Base-by-base conservation (phyloP, 2,329 filamentous ascomycete genomes). In the Paradendryphiella salina region DNA sequence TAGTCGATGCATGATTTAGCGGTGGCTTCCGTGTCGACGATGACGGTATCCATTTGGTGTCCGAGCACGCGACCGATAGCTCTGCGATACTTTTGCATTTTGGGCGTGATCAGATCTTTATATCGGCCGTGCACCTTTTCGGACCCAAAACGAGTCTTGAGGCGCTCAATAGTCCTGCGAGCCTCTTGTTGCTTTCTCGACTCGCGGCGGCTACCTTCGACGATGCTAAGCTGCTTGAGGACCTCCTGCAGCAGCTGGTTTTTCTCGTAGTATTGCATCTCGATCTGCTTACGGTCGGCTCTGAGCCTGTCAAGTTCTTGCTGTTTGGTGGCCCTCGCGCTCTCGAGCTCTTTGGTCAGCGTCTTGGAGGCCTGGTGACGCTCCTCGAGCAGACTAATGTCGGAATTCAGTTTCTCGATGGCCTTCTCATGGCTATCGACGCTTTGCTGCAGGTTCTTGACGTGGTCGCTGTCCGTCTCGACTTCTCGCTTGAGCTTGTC, bases 81-180 rank as follows among this genome's bases (percentile, higher is more conserved):
- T 61, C 94, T 90, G 57, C 94, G 89, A 66, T 87, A 99, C 72
- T 96, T 97, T 76, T 96, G 96, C 76, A 96, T 90, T 74, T 96
- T 97, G 1, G 94, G 93, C 60, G 90, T 92, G 77, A 94, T 96
- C 34, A 99, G 82, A 59, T 96, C 90, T 56, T 90, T 90, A 37
- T 97, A 84, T 37, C 93, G 86, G 15, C 94, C 94, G 60, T 89
- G 89, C 36, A 99, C 93, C 46, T 64, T 66, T 38, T 93, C 93
- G 3, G 60, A 50, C 1, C 91, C 90, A 64, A 91, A 96, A 57
- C 96, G 88, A 44, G 91, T 87, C 73, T 96, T 96, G 65, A 99
- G 80, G 26, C 89, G 86, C 9, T 86, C 85, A 28, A 97, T 86
- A 67, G 90, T 88, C 68, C 96, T 92, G 64, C 90, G 90, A 66